Percentiles rank a stretch among this genome's conserved stretches.
Evolutionary conservation across 2,329 filamentous ascomycete genomes (phyloP).

Genomic region (Aureobasidium sp.): DNA sequence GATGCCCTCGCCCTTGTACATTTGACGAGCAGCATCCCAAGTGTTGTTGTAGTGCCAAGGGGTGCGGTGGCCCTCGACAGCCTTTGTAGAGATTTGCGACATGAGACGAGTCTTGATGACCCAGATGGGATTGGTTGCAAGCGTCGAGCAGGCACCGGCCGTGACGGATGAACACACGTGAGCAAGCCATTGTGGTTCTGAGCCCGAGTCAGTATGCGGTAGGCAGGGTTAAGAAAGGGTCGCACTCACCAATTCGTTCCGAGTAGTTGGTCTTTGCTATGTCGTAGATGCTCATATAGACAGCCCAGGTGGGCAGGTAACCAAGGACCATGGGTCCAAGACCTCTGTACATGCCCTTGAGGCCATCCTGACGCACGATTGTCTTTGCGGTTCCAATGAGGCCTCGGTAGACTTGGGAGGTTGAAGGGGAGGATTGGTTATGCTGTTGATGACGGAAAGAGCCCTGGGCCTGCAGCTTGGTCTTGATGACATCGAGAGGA

Average conservation of each 20-base stretch:
- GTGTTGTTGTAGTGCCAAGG: conserved; percentile 90
- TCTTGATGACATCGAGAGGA: conserved; percentile 98
- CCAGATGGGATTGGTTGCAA: conserved; percentile 97
- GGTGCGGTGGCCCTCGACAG: conserved; percentile 51
- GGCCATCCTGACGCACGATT: conserved; percentile 82
- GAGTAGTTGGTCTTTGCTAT: conserved; percentile 70
- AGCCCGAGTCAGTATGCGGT: conserved; percentile 18
- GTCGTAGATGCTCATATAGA: conserved; percentile 96
- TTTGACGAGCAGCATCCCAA: conserved; percentile 85
- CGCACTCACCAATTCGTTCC: conserved; percentile 47
- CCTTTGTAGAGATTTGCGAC: conserved; percentile 69
- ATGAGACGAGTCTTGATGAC: conserved; percentile 98
- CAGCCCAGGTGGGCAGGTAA: conserved; percentile 95
- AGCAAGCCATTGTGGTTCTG: conserved; percentile 69
- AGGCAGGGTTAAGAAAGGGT: too few species aligned
- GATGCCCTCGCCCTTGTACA: conserved; percentile 87
- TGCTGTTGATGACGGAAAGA: conserved; percentile 54
- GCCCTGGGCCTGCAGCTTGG: conserved; percentile 91
- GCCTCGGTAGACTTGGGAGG: conserved; percentile 66
- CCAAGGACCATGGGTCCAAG: conserved; percentile 90
- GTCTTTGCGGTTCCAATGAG: conserved; percentile 76
- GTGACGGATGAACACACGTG: conserved; percentile 86
- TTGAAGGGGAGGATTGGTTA: conserved; percentile 33
- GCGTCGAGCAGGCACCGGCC: conserved; percentile 85
- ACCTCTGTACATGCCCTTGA: conserved; percentile 87